Evolutionary conservation across 2,329 filamentous ascomycete species (phyloP).

Genomic region (Davidsoniella virescens): DNA sequence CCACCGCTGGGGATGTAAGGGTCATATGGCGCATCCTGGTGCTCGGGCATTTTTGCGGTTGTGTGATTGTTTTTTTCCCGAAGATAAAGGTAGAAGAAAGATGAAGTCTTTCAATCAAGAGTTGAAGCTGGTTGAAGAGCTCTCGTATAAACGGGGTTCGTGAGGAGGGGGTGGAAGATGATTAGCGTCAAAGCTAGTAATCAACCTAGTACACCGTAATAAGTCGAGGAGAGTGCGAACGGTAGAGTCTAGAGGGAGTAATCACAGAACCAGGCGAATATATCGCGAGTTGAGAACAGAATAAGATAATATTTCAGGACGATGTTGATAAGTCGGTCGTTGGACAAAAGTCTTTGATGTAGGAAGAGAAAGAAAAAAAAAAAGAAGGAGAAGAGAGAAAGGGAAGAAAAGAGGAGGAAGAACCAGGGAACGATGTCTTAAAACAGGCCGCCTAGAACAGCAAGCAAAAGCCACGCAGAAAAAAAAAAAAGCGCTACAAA

Average conservation of each 20-base stretch:
- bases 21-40: constrained; percentile 55
- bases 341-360: background rate
- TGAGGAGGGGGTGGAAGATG: background rate
- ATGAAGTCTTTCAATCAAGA: no score
- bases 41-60: constrained; percentile 30
- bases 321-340: background rate
- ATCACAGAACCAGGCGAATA: background rate
- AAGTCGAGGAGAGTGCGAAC: no score
- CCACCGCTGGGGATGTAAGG: constrained; percentile 59
- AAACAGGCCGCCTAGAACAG: no score
- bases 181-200: no score
- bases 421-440: background rate
- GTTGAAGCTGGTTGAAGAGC: no score
- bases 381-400: background rate
- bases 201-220: no score
- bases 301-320: background rate
- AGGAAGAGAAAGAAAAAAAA: background rate
- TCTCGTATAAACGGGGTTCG: background rate
- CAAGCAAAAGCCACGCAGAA: no score
- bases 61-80: background rate
- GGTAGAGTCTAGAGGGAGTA: background rate
- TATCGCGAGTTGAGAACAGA: constrained; percentile 1
- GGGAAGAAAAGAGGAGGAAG: background rate
- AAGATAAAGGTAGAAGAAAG: background rate
- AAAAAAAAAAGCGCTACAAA: no score